Evolutionary conservation across 106 monocot genomes (phyloP).

Genomic region (Dendrobium catenatum): DNA sequence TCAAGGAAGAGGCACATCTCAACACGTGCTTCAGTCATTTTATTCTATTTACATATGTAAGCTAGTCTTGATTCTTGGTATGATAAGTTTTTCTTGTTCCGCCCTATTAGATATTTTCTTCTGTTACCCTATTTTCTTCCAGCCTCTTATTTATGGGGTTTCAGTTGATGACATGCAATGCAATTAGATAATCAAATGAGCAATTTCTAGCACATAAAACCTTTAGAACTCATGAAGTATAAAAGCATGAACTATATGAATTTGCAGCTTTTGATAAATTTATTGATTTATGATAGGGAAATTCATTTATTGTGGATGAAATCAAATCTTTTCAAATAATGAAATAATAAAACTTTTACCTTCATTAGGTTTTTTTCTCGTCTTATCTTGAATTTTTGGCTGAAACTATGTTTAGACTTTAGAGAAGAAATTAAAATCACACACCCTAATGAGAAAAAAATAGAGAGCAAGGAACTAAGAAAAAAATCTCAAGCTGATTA

Average conservation of each 20-base stretch:
- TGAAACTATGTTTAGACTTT: background rate
- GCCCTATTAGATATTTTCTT: background rate
- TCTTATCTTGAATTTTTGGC: background rate
- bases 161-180: background rate
- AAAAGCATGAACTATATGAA: background rate
- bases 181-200: background rate
- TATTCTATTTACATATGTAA: constrained; percentile 94
- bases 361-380: background rate
- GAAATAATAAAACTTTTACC: background rate
- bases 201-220: background rate
- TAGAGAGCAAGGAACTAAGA: background rate
- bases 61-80: constrained; percentile 2
- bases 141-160: background rate
- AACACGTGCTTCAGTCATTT: constrained; percentile 99
- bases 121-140: background rate
- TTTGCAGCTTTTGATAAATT: background rate
- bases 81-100: background rate
- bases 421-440: background rate
- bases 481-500: background rate
- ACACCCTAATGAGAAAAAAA: background rate
- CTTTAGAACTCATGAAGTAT: background rate
- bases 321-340: background rate
- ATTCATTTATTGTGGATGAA: background rate
- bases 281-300: background rate
- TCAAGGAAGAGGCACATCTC: constrained; percentile 98